Conservation (phyloP, 371 early-diverging fungal species). For the Mortierella sp. region DNA sequence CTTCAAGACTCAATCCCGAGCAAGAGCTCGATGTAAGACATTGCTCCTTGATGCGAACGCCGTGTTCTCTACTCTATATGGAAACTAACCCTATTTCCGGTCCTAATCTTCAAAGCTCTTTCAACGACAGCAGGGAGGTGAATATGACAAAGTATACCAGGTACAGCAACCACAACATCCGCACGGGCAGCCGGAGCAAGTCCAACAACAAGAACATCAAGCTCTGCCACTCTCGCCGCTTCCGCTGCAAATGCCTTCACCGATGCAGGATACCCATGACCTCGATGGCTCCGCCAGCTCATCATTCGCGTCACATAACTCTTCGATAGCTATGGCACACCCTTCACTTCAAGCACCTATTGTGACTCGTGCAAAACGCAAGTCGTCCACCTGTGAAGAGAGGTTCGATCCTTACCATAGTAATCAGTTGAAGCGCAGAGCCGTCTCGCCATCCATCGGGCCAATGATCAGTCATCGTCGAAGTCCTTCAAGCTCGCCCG, state of each 20-base stretch:
- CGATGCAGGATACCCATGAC: conserved; percentile 14
- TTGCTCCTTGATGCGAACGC: no score
- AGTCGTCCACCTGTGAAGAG: conserved; percentile 50
- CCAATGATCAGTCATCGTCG: conserved; percentile 43
- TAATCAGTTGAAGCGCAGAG: conserved; percentile 41
- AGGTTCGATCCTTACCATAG: conserved; percentile 51
- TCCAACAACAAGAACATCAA: conserved; percentile 17
- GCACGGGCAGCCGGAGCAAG: conserved; percentile 10
- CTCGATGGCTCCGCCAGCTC: neutral
- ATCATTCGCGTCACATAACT: conserved; percentile 5
- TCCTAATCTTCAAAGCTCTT: conserved; percentile 12
- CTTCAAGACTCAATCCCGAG: conserved; percentile 39
- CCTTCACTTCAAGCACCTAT: conserved; percentile 38
- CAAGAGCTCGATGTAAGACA: conserved; percentile 32
- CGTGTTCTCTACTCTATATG: neutral
- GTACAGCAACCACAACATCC: conserved; percentile 30
- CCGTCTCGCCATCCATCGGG: conserved; percentile 50
- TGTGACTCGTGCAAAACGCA: conserved; percentile 34
- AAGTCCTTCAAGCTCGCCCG: conserved; percentile 46
- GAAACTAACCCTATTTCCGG: neutral
- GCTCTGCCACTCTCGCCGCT: conserved; percentile 26
- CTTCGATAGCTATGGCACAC: conserved; percentile 14
- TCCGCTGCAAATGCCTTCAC: conserved; percentile 17
- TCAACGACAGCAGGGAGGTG: conserved; percentile 45
- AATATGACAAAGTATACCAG: conserved; percentile 36